These are phyloP conservation scores for Colletotrichum brevisporum DNA, from an alignment of 2,329 filamentous ascomycete genomes.

Conservation along the genomic window DNA sequence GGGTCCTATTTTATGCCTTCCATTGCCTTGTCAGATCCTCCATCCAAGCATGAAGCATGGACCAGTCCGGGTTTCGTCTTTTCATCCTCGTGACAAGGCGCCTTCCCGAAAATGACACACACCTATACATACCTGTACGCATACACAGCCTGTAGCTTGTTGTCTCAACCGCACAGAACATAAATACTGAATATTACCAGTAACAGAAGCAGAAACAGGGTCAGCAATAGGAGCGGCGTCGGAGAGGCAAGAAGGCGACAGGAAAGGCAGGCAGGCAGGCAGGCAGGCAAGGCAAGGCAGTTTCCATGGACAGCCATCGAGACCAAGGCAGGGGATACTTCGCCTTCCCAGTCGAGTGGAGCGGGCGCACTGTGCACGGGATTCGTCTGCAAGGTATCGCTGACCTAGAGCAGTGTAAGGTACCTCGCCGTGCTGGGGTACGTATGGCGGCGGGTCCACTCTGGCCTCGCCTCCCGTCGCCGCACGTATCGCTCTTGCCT, in stretches of 20 bases:
- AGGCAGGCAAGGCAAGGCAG: slow-evolving; percentile 4
- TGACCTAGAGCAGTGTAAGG: neutral
- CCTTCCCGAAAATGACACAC: neutral
- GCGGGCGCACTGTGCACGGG: slow-evolving; percentile 22
- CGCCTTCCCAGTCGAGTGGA: slow-evolving; percentile 1
- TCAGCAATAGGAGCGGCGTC: too few relatives aligned
- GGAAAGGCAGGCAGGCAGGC: neutral
- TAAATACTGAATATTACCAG: too few relatives aligned
- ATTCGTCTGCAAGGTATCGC: slow-evolving; percentile 12
- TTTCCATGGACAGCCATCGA: neutral
- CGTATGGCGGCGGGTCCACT: neutral
- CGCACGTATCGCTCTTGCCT: slow-evolving; percentile 5
- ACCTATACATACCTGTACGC: too few relatives aligned
- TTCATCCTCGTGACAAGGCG: slow-evolving; percentile 7
- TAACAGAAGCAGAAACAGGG: neutral
- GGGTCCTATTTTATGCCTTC: neutral
- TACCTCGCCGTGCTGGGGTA: slow-evolving; percentile 1
- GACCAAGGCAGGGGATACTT: slow-evolving; percentile 11
- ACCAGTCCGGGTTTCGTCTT: slow-evolving; percentile 16
- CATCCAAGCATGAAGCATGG: slow-evolving; percentile 7
- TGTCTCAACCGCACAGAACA: neutral
- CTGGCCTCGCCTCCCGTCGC: slow-evolving; percentile 22
- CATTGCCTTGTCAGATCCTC: slow-evolving; percentile 17
- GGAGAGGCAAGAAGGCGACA: neutral
- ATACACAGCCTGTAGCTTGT: neutral